phyloP scores from a whole-genome alignment of 371 early-diverging fungal genomes.

The Mortierella sp. region DNA sequence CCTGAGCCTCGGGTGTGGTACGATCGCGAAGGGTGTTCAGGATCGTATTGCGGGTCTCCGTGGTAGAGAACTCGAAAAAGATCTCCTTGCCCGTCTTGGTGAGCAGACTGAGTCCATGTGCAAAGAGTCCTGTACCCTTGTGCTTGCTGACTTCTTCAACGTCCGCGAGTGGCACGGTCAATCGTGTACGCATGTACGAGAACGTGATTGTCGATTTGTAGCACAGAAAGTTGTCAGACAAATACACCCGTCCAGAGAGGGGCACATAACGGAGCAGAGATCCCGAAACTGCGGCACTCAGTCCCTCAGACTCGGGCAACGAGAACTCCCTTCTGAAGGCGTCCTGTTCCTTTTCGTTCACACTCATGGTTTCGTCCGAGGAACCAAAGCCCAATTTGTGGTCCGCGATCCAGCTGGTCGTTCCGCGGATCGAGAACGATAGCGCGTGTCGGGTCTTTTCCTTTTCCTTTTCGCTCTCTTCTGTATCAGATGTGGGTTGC shows the following conservation, averaged over 20 bases:
- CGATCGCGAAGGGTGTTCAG: slow-evolving; percentile 31
- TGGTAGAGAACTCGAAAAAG: slow-evolving; percentile 62
- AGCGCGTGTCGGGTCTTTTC: slow-evolving; percentile 28
- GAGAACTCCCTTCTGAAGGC: slow-evolving; percentile 71
- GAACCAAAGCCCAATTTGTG: slow-evolving; percentile 14
- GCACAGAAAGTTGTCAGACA: slow-evolving; percentile 73
- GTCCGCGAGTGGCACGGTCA: slow-evolving; percentile 59
- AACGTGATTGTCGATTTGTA: slow-evolving; percentile 72
- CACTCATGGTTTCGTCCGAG: slow-evolving; percentile 6
- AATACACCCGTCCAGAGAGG: slow-evolving; percentile 73
- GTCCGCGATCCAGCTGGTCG: slow-evolving; percentile 48
- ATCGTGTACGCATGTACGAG: slow-evolving; percentile 60
- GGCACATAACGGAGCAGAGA: slow-evolving; percentile 61
- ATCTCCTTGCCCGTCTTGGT: slow-evolving; percentile 59
- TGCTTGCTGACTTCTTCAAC: slow-evolving; percentile 47
- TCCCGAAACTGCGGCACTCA: slow-evolving; percentile 64
- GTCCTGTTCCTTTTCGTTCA: slow-evolving; percentile 44
- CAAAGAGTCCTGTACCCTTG: slow-evolving; percentile 50
- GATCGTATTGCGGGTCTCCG: slow-evolving; percentile 50
- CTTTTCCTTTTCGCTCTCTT: slow-evolving; percentile 47
- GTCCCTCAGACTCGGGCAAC: slow-evolving; percentile 67
- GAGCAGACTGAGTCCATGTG: slow-evolving; percentile 56
- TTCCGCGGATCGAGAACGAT: slow-evolving; percentile 31
- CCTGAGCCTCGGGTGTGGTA: slow-evolving; percentile 38
- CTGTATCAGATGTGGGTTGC: slow-evolving; percentile 43